Base-by-base conservation (phyloP, 352 stramenopile genomes). In the Peronospora destructor region DNA sequence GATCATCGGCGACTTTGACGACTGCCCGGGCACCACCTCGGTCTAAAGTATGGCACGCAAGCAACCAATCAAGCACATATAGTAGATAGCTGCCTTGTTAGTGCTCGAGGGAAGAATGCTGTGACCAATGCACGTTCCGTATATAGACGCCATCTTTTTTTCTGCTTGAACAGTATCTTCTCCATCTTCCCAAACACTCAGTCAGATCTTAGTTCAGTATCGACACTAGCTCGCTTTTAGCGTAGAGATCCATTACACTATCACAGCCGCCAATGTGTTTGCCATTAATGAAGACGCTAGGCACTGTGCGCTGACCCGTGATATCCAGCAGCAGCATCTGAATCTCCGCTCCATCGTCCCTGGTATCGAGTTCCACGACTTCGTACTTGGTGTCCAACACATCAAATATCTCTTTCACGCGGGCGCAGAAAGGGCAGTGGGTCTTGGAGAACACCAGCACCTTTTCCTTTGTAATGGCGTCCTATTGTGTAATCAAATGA, bases 241-340 rank as follows among this genome's bases (percentile, higher is more conserved):
- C 64, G 54, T 89, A 71, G 36, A 89, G 70, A 13, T 33, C 56
- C 52, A 84, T 56, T 8, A 76, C 64, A 10, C 65, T 60, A 61
- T 98, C 94, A 53, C 95, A 97, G 48, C 96, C 96, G 59, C 96
- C 96, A 49, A 98, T 79, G 79, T 97, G 89, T 59, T 96, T 75
- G 53, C 94, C 94, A 39, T 95, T 96, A 59, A 99, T 93, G 71
- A 98, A 99, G 28, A 99, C 93, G 73, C 98, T 98, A 1, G 97
- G 96, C 37, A 99, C 95, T 1, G 93, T 98, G 61, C 85, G 79
- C 61, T 98, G 94, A 45, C 91, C 92, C 34, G 94, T 98, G 39
- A 98, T 72, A 6, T 89, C 62, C 25, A 87, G 53, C 34, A 99
- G 76, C 21, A 87, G 77, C 29, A 42, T 58, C 76, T 98, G 95